Evolutionary conservation across 371 early-diverging fungal species (phyloP), one percentile per base, ranked within the genome.

Genomic region (Mucor piriformis): DNA sequence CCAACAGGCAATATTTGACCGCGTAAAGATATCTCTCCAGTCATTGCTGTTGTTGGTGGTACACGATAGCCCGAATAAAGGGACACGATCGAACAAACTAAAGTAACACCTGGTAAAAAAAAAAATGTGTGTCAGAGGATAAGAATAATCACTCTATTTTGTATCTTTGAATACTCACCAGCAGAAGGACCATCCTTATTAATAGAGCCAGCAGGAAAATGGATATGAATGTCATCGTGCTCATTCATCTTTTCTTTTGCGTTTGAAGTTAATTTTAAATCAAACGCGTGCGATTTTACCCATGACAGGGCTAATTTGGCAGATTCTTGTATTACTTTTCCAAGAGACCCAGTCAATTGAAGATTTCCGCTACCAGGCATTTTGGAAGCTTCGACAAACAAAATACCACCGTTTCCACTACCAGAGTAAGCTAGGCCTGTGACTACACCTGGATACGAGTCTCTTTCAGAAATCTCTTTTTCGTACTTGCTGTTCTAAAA

Each of bases 281-380:
- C 62, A 46, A 70, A 67, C 0, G 89, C 88, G 68, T 92, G 86
- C 6, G 88, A 67, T 46, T 89, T 86, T 18, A 92, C 88, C 91
- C 90, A 92, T 15, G 89, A 84, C n/a, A 92, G 56, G 5, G 88
- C 91, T 33, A 93, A 79, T 57, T 87, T 83, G 0, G 91, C 92
- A 25, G 93, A 92, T 69, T 95, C 95, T 66, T 92, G 90, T 54
- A 95, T 89, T 1, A 95, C 95, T 46, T 90, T 88, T 1, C 93
- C 93, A 11, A 95, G 73, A 52, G 88, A 89, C 5, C 95, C 94
- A 13, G 93, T 93, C 24, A 93, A 65, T 25, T 81, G 78, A 24
- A 93, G 66, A 10, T 79, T 66, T 2, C 92, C 92, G 48, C 77
- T 82, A 7, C 92, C 92, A 7, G 91, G 86, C 83, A 88, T 86